Evolutionary conservation across 306 rosid genomes (phyloP), one percentile per base, ranked within the genome.

Genomic region (Phaseolus lunatus): DNA sequence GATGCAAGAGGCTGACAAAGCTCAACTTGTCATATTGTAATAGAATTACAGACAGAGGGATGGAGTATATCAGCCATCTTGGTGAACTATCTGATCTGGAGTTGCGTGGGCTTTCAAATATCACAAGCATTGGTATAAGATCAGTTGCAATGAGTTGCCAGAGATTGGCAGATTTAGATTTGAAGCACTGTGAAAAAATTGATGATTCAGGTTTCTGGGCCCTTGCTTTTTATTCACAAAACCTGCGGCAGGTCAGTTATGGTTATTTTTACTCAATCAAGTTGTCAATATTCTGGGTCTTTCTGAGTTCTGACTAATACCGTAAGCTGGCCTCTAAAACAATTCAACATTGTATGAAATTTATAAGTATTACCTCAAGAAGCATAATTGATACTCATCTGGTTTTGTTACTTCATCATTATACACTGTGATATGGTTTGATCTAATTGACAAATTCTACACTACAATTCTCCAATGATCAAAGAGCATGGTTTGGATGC

Each of bases 11-110:
- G 70, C 70, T 87, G 87, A 76, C 33, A 24, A 87, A 84, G 37
- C 91, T 89, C 52, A 89, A 89, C 82, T 62, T 89, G 78, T 87
- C 94, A 72, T 89, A 89, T 73, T 89, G 94, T 87, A 85, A 49
- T 57, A 81, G 84, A 54, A 73, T 89, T 63, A 84, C 94, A 12
- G 90, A 89, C 75, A 72, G 59, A 35, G 94, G 94, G 58, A 24
- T 87, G 74, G 84, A 80, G 70, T 72, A 61, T 70, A 72, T 87
- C 62, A 57, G 94, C 47, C 74, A 50, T 78, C 84, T 87, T 9
- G 73, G 59, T 14, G 86, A 85, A 68, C 81, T 89, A 52, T 82
- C 82, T 49, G 89, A 82, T 69, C 84, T 89, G 68, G 91, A 89
- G 76, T 50, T 89, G 84, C 94, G 94, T 7, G 87, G 86, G 11